Evolutionary conservation across 805 yeast genomes (phyloP).

Genomic region (Yarrowia alimentaria): DNA sequence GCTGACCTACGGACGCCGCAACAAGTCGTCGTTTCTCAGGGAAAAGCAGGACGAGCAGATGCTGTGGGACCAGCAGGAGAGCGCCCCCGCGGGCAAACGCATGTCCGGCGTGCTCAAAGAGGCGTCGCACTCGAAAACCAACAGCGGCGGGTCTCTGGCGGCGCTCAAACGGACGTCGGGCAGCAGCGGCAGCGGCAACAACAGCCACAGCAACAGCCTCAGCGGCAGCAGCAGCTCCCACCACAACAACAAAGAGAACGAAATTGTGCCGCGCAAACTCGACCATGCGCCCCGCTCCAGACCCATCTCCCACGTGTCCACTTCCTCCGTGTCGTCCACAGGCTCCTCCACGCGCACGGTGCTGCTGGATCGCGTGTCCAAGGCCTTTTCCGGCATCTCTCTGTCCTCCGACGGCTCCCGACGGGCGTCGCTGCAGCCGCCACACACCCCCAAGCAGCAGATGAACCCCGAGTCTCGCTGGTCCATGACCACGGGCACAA

Average conservation of each 20-base stretch:
- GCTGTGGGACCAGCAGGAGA: slow-evolving; percentile 22
- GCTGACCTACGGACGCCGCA: slow-evolving; percentile 21
- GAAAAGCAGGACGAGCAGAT: slow-evolving; percentile 23
- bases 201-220: background rate
- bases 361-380: slow-evolving; percentile 8
- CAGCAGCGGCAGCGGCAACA: background rate
- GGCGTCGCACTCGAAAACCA: slow-evolving; percentile 20
- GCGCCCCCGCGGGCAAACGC: background rate
- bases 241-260: slow-evolving; percentile 8
- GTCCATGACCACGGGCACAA: slow-evolving; percentile 21
- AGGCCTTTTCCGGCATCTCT: slow-evolving; percentile 25
- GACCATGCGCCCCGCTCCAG: slow-evolving; percentile 1
- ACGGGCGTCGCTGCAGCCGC: slow-evolving; percentile 28
- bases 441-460: slow-evolving; percentile 27
- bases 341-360: slow-evolving; percentile 26
- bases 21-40: slow-evolving; percentile 17
- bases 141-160: slow-evolving; percentile 9
- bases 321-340: slow-evolving; percentile 32
- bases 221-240: too few relatives aligned
- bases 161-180: slow-evolving; percentile 9
- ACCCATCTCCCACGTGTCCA: slow-evolving; percentile 26
- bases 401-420: slow-evolving; percentile 31
- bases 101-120: slow-evolving; percentile 12
- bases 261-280: background rate
- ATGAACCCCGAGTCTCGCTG: slow-evolving; percentile 6